Base-by-base conservation (phyloP, 352 stramenopile genomes). In the Globisporangium solare region DNA sequence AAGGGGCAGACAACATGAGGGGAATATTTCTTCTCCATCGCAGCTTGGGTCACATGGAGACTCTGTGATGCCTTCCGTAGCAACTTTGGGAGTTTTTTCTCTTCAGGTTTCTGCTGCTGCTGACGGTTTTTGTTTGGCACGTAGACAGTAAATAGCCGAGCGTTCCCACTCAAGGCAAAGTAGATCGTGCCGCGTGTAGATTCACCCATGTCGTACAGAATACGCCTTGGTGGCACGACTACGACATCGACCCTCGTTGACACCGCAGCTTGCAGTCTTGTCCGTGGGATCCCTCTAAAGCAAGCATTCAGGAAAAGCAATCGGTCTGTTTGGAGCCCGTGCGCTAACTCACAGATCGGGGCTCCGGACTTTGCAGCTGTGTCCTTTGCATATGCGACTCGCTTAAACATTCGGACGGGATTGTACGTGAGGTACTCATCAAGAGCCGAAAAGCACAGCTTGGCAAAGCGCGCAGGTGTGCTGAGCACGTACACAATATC, bases 361-460 rank as follows among this genome's bases (percentile, higher is more conserved):
- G n/a, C 14, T 42, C 58, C 43, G 3, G 37, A 20, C 6, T 54
- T 40, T 18, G 57, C 2, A 0, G 63, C 27, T 2, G 37, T n/a
- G 3, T 63, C 27, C 24, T 22, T 55, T n/a, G 47, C 47, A 14
- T 71, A 62, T 37, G 68, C 45, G 2, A 74, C 50, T 37, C 69
- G 63, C 53, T 73, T 74, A 14, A 78, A 45, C 13, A 66, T 56
- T n/a, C 71, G 63, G 6, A 67, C 43, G 3, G 71, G 71, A 22
- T 81, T 77, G 65, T 71, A 81, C 11, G 79, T 54, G 24, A 84
- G 14, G 11, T 64, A 51, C 13, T 73, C 59, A 22, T 81, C 71
- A 5, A 81, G 58, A 6, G 12, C 41, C 8, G 55, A 17, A n/a
- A 84, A 63, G 18, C 51, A 68, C 0, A 75, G 46, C 43, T 59